Base-by-base conservation (phyloP, 768 basidiomycete species). In the Lactarius akahatsu region DNA sequence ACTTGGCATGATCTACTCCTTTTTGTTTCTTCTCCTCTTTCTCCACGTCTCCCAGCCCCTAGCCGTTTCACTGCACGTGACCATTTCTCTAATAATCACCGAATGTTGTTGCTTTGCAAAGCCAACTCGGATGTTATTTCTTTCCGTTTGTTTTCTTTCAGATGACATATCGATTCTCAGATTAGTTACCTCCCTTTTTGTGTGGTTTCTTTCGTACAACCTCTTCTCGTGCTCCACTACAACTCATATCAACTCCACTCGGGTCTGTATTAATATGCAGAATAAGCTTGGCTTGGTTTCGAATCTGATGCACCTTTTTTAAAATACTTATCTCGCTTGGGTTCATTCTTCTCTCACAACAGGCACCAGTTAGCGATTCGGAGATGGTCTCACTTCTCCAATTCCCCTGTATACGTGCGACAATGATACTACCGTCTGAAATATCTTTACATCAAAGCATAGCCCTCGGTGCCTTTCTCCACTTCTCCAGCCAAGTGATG, bases 401-500 rank as follows among this genome's bases (percentile, higher is more conserved):
- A 45, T 45, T 47, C 45, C 45, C 20, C 50, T 52, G 23, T 52
- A 52, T 26, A 26, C 5, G n/a, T 23, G 47, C 23, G 5, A 52
- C 45, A 50, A 52, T 26, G 23, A 52, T 52, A 52, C 23, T 52
- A 52, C 26, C 23, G 50, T 52, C 11, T 52, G 23, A 52, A 7
- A 52, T 52, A 4, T 50, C 47, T 23, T 23, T 4, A 52, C 23
- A 26, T 54, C 32, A 66, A 10, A 61, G 23, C 34, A 30, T 10
- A 4, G 55, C 34, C 34, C 20, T 61, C 32, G 10, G 54, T n/a
- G n/a, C 32, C 9, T 50, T 58, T 43, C 65, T 58, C 67, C 69
- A 65, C 20, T 61, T 52, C n/a, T 63, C 67, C 34, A 70, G 20
- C 70, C 70, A 70, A 13, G 45, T 40, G 45, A 45, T 32, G 26